Evolutionary conservation across 2,329 filamentous ascomycete genomes (phyloP).

Genomic region (Bipolaris cookei): DNA sequence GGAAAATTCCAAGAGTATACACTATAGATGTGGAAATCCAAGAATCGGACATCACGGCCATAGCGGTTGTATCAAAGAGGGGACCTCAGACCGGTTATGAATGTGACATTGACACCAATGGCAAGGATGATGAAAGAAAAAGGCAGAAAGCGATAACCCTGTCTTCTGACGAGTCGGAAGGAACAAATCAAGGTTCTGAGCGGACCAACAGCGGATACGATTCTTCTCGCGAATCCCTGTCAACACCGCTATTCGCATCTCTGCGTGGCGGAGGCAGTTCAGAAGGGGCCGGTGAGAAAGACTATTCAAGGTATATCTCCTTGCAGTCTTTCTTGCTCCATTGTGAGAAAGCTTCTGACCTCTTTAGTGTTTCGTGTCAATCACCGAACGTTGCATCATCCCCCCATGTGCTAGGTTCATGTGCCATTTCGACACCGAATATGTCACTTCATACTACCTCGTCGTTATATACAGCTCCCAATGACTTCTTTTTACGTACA

Average conservation of each 20-base stretch:
- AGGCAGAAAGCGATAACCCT: background rate
- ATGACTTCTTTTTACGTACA: background rate
- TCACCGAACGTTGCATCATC: background rate
- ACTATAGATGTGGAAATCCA: background rate
- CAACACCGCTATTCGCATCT: background rate
- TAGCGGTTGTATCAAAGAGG: background rate
- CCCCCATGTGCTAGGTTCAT: background rate
- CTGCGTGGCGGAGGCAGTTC: background rate
- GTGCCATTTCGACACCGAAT: background rate
- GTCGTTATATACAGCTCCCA: background rate
- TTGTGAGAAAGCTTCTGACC: background rate
- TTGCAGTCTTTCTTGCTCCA: background rate
- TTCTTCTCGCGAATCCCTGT: background rate
- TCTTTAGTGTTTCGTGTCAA: background rate
- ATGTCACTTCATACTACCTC: background rate
- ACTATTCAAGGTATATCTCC: background rate
- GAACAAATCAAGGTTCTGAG: background rate
- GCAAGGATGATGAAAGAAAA: background rate
- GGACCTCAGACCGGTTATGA: background rate
- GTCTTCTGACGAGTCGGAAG: background rate
- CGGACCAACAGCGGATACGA: background rate
- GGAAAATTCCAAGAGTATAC: background rate
- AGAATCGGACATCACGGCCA: background rate
- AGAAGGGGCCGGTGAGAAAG: background rate
- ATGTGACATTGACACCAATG: background rate